Conservation (phyloP, 176 grass and related monocot species). For the Avena sativa region DNA sequence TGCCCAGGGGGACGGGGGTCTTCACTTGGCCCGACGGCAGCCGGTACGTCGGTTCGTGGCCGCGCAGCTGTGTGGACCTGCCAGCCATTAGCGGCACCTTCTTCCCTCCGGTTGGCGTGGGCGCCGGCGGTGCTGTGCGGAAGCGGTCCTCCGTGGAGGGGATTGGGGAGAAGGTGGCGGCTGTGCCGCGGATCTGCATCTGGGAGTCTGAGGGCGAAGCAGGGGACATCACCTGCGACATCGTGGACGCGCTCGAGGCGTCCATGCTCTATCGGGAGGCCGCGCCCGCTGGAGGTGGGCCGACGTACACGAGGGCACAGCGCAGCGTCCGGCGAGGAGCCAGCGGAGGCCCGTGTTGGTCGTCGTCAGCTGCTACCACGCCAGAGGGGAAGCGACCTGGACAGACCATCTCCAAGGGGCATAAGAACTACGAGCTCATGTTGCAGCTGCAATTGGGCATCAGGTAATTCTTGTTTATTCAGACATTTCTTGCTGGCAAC, state of each 20-base stretch:
- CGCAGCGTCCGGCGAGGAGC: conserved; percentile 35
- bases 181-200: conserved; percentile 93
- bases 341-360: conserved; percentile 50
- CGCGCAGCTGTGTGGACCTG: conserved; percentile 54
- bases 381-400: conserved; percentile 78
- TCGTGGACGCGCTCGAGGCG: conserved; percentile 83
- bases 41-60: conserved; percentile 85
- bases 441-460: conserved; percentile 92
- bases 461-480: conserved; percentile 49
- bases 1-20: conserved; percentile 73
- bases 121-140: conserved; percentile 28
- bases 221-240: conserved; percentile 97
- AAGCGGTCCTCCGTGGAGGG: conserved; percentile 87
- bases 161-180: conserved; percentile 44
- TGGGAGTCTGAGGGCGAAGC: conserved; percentile 97
- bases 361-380: conserved; percentile 47
- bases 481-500: not conserved
- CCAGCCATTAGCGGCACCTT: conserved; percentile 78
- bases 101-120: conserved; percentile 59
- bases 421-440: conserved; percentile 99
- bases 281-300: conserved; percentile 36
- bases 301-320: conserved; percentile 29
- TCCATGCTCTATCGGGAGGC: conserved; percentile 83
- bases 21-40: conserved; percentile 94
- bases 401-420: conserved; percentile 94